Evolutionary conservation across 441 rosid species (phyloP).

Genomic region (Euphorbia schlechtendalii): DNA sequence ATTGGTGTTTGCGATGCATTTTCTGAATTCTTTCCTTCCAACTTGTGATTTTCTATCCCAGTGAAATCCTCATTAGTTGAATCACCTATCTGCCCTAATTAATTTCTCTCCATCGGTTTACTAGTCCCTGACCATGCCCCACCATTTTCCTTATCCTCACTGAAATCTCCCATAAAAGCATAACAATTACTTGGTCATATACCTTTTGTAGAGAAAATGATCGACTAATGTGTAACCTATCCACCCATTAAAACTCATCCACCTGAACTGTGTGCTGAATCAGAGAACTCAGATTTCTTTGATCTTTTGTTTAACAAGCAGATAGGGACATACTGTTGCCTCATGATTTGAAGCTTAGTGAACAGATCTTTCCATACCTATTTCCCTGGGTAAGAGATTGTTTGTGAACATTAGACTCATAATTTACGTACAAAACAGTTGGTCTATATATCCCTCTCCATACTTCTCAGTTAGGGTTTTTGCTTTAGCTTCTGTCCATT

Average conservation of each 20-base stretch:
- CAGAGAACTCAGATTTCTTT: conserved; percentile 40
- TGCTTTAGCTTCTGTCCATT: conserved; percentile 75
- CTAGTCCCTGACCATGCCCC: conserved; percentile 12
- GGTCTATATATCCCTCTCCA: conserved; percentile 23
- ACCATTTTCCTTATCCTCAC: conserved; percentile 45
- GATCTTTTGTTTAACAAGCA: conserved; percentile 70
- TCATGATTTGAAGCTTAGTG: conserved; percentile 79
- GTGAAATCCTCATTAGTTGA: conserved; percentile 43
- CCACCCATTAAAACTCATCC: conserved; percentile 17
- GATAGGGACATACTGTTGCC: conserved; percentile 74
- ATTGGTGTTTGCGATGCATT: not conserved
- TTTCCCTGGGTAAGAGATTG: conserved; percentile 40
- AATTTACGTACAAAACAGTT: conserved; percentile 48
- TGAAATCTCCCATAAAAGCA: conserved; percentile 31
- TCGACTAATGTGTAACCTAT: conserved; percentile 69
- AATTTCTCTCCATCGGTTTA: conserved; percentile 14
- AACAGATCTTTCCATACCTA: conserved; percentile 82
- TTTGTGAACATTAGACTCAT: conserved; percentile 7
- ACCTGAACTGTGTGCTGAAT: conserved; percentile 22
- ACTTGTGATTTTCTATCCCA: conserved; percentile 20
- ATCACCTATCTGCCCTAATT: conserved; percentile 48
- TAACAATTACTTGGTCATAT: conserved; percentile 51
- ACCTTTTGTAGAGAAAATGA: conserved; percentile 27
- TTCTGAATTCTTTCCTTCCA: not conserved
- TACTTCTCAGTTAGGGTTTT: conserved; percentile 67